These are phyloP conservation scores for Tripterygium wilfordii DNA, from an alignment of 177 flowering plant species.

Conservation along the genomic window DNA sequence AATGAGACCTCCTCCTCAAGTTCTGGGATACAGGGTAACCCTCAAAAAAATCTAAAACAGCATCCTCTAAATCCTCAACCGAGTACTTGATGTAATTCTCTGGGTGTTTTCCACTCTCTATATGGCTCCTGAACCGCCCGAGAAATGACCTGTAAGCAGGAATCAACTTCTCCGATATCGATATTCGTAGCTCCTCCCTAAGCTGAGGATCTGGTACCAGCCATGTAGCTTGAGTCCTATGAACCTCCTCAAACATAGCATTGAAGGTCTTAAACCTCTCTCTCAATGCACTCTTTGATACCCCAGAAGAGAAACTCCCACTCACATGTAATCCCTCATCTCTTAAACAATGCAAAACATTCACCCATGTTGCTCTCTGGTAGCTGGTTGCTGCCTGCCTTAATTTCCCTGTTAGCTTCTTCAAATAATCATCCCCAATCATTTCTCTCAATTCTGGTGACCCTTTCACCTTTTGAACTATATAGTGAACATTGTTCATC, in stretches of 20 bases:
- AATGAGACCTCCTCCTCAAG: slow-evolving; percentile 43
- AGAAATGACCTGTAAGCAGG: slow-evolving; percentile 68
- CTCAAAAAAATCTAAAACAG: slow-evolving; percentile 67
- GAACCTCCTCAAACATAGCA: slow-evolving; percentile 65
- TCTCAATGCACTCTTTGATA: slow-evolving; percentile 54
- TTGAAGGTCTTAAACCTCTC: slow-evolving; percentile 71
- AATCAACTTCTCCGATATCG: slow-evolving; percentile 46
- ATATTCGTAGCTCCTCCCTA: slow-evolving; percentile 64
- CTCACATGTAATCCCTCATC: slow-evolving; percentile 70
- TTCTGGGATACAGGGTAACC: slow-evolving; percentile 45
- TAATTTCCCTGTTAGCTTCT: slow-evolving; percentile 56
- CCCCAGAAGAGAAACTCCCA: slow-evolving; percentile 64
- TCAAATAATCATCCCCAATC: slow-evolving; percentile 74
- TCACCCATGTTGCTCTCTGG: slow-evolving; percentile 77
- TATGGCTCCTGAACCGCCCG: slow-evolving; percentile 54
- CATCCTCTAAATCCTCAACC: slow-evolving; percentile 57
- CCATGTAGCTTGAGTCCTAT: slow-evolving; percentile 59
- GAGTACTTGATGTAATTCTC: slow-evolving; percentile 68
- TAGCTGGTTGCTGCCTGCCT: slow-evolving; percentile 62
- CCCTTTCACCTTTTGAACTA: slow-evolving; percentile 75
- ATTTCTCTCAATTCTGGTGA: slow-evolving; percentile 72
- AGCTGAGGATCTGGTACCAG: slow-evolving; percentile 59
- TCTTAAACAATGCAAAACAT: slow-evolving; percentile 68
- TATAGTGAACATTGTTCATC: slow-evolving; percentile 88
- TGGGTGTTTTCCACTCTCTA: slow-evolving; percentile 67